Percentiles rank a stretch among this genome's conserved stretches.
These are phyloP conservation scores for Sisymbrium irio DNA, from an alignment of 345 rosid species.

Conservation along the genomic window DNA sequence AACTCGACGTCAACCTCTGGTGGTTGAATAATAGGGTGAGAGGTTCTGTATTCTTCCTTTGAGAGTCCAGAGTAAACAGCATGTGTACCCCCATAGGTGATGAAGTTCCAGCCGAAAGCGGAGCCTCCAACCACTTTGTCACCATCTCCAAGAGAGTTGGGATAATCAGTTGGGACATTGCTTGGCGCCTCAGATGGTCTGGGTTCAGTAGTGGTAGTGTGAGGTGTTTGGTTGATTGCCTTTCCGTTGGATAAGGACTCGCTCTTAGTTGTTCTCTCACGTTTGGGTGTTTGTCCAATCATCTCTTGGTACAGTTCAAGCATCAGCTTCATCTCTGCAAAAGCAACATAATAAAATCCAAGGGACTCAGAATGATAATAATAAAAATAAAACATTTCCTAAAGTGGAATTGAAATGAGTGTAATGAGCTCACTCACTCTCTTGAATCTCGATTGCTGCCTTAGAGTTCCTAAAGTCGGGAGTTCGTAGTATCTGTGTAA, in stretches of 20 bases:
- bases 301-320: constrained; percentile 57
- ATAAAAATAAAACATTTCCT: too few species aligned
- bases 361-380: background rate
- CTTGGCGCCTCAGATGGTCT: constrained; percentile 33
- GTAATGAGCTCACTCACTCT: constrained; percentile 60
- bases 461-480: constrained; percentile 63
- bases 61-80: constrained; percentile 65
- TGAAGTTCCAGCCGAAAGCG: constrained; percentile 88
- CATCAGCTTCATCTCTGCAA: constrained; percentile 67
- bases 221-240: constrained; percentile 32
- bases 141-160: constrained; percentile 13
- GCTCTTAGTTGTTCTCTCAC: constrained; percentile 33
- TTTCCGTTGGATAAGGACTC: constrained; percentile 45
- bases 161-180: constrained; percentile 1
- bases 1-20: constrained; percentile 9
- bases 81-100: constrained; percentile 49
- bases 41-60: constrained; percentile 62
- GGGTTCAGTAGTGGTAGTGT: constrained; percentile 10
- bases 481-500: constrained; percentile 49
- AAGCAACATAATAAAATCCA: background rate
- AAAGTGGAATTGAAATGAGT: too few species aligned
- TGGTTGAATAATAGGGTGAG: constrained; percentile 34
- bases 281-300: constrained; percentile 42
- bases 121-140: constrained; percentile 72
- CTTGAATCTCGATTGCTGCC: constrained; percentile 65